Conservation (phyloP, 176 grass and related monocot species). For the Hsuehochloa calcarea region DNA sequence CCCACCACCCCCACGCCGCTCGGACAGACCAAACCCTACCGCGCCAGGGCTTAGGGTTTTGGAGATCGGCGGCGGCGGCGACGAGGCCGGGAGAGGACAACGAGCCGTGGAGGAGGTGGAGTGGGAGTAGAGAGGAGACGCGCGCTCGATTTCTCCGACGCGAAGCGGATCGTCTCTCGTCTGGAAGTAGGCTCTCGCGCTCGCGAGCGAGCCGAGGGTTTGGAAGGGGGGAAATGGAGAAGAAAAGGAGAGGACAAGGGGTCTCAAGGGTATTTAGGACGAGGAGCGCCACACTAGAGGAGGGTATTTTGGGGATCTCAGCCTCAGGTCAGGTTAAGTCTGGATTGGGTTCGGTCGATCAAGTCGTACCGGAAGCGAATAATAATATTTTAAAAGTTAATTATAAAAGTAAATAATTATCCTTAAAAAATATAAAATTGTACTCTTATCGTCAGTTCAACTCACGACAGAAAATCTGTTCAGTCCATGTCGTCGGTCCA, state of each 20-base stretch:
- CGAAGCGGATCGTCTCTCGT: not conserved
- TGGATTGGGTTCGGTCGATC: too few species aligned
- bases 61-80: conserved; percentile 27
- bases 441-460: too few species aligned
- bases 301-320: not conserved
- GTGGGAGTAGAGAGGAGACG: not conserved
- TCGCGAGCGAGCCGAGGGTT: conserved; percentile 46
- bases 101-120: not conserved
- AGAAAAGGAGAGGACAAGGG: not conserved
- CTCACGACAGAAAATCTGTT: too few species aligned
- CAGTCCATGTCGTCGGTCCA: too few species aligned
- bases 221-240: not conserved
- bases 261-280: not conserved
- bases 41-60: conserved; percentile 57
- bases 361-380: not conserved
- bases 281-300: not conserved
- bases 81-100: not conserved
- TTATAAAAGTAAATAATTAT: too few species aligned
- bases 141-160: not conserved
- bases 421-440: too few species aligned
- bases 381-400: too few species aligned
- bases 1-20: conserved; percentile 5
- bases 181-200: conserved; percentile 14
- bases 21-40: conserved; percentile 35
- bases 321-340: too few species aligned